Percentiles rank a stretch among this genome's conserved stretches.
These are phyloP conservation scores for Malus hybrid DNA, from an alignment of 331 rosid species.

Conservation along the genomic window DNA sequence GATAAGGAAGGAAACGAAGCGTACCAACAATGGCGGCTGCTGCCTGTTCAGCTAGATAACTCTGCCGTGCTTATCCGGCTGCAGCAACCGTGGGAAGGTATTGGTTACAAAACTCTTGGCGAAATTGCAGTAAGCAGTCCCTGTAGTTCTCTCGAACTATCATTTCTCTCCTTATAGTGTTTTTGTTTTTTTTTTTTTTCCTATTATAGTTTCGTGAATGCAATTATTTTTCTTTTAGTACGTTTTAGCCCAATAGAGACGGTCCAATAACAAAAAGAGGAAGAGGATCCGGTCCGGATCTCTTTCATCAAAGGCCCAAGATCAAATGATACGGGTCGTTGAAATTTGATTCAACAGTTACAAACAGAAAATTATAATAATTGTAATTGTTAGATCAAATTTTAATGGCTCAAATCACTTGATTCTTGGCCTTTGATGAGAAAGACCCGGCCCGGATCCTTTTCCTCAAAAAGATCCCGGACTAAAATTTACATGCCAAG, in stretches of 20 bases:
- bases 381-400: no score
- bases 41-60: background rate
- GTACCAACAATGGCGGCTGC: background rate
- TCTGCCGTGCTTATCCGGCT: background rate
- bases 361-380: no score
- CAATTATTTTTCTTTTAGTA: background rate
- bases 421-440: no score
- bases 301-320: no score
- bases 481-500: background rate
- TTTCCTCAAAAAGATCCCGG: background rate
- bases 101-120: background rate
- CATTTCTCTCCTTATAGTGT: background rate
- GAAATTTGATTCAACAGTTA: no score
- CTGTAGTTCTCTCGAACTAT: background rate
- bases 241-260: background rate
- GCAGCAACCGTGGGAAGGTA: background rate
- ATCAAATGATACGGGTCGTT: no score
- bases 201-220: no score
- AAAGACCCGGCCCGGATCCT: no score
- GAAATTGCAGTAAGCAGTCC: background rate
- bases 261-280: no score
- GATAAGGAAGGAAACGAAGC: background rate
- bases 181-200: no score
- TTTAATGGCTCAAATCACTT: no score
- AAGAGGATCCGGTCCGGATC: no score